Base-by-base conservation (phyloP, 352 stramenopile genomes). In the Pythium biforme region DNA sequence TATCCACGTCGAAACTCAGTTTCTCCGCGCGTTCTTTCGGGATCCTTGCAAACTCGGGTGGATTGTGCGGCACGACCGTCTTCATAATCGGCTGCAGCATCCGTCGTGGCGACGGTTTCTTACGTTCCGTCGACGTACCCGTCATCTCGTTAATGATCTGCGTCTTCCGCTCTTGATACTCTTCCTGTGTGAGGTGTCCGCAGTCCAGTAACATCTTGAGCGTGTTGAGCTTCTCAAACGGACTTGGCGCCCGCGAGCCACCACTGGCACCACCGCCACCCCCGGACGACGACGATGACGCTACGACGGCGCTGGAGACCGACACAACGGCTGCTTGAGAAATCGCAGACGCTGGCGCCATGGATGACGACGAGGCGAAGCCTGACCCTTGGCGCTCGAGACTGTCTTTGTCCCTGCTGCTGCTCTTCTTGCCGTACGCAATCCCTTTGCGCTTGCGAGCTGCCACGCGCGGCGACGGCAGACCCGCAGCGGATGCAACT, bases 91-190 rank as follows among this genome's bases (percentile, higher is more conserved):
- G 85, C 53, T 94, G 85, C 20, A 92, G 65, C 33, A 62, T 37
- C 4, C 63, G 64, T 4, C 63, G 68, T 2, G 74, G 74, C 25
- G 75, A 85, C 34, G 68, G 64, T 59, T 86, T 73, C 74, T 83
- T 78, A 22, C 78, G 73, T 45, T 89, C 78, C 0, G 82, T 88
- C 5, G 76, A 89, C 17, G 85, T 94, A 2, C 85, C 85, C 1
- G 85, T 94, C 79, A 94, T 90, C 31, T 92, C 85, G 64, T 94
- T 94, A 45, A 94, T 94, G 64, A 94, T 92, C 65, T 94, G 85
- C 1, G 73, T 94, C 62, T 92, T 94, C 55, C 85, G 80, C 43
- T 91, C 84, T 29, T 90, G 79, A 51, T 94, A 92, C 64, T 94
- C 85, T 15, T 89, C 85, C 10, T 79, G 64, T 1, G 83, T 90